Percentiles rank a stretch among this genome's conserved stretches.
phyloP scores from a whole-genome alignment of 257 asterid species.

The Capsicum rhomboideum region DNA sequence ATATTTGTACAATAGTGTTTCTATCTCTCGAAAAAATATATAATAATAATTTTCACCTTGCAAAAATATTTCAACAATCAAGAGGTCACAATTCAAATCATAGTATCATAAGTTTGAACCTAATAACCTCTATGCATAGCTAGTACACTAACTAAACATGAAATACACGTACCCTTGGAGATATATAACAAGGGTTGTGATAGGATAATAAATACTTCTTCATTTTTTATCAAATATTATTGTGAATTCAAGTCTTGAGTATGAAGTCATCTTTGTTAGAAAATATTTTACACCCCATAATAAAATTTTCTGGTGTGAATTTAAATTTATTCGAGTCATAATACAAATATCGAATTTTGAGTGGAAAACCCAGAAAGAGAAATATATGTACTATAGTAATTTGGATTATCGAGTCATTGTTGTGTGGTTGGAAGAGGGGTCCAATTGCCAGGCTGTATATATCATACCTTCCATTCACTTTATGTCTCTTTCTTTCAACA shows the following conservation, averaged over 20 bases:
- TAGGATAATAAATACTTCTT: neutral
- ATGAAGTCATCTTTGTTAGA: neutral
- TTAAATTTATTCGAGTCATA: neutral
- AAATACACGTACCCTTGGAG: neutral
- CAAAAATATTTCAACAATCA: too few relatives aligned
- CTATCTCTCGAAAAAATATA: too few relatives aligned
- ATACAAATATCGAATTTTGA: neutral
- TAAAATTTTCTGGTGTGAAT: neutral
- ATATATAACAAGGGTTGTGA: neutral
- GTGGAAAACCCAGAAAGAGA: neutral
- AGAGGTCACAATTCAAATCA: too few relatives aligned
- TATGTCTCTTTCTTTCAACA: constrained; percentile 56
- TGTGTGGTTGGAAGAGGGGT: constrained; percentile 27
- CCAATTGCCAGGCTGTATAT: constrained; percentile 44
- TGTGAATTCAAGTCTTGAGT: neutral
- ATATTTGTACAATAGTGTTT: too few relatives aligned
- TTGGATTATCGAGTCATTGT: neutral
- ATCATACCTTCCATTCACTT: constrained; percentile 35
- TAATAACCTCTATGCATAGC: too few relatives aligned
- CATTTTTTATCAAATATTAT: neutral
- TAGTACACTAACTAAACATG: neutral
- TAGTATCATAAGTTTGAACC: too few relatives aligned
- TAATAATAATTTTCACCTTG: too few relatives aligned
- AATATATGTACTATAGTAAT: neutral
- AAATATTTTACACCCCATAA: neutral